Percentiles rank a stretch among this genome's conserved stretches.
Conservation (phyloP, 2,329 filamentous ascomycete genomes). For the Verticillium nubilum region DNA sequence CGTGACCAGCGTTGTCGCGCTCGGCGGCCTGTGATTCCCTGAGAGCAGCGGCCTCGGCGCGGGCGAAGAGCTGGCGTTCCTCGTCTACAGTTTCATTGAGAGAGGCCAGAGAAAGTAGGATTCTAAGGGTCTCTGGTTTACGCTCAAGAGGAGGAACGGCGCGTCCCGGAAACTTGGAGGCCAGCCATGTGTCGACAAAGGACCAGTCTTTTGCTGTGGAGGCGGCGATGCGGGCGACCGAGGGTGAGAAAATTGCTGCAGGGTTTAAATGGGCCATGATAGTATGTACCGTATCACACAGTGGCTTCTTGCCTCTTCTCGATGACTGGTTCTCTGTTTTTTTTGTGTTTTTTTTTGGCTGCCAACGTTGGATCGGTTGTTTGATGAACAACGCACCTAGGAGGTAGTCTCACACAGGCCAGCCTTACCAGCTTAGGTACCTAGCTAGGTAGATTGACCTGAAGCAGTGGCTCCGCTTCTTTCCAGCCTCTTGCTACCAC, state of each 20-base stretch:
- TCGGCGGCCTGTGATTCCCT: conserved; percentile 33
- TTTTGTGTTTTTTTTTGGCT: too few species aligned
- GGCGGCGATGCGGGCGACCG: conserved; percentile 66
- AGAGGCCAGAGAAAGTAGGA: conserved; percentile 66
- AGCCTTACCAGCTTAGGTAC: too few species aligned
- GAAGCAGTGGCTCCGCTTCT: too few species aligned
- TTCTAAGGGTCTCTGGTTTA: conserved; percentile 75
- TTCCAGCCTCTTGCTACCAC: too few species aligned
- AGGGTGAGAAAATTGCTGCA: conserved; percentile 61
- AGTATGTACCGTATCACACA: not conserved
- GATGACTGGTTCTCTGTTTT: too few species aligned
- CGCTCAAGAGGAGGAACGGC: conserved; percentile 73
- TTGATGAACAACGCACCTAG: too few species aligned
- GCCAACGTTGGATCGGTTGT: too few species aligned
- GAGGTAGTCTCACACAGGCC: too few species aligned
- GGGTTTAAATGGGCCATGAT: not conserved
- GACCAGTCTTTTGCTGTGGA: conserved; percentile 88
- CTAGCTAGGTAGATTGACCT: too few species aligned
- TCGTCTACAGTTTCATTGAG: conserved; percentile 76
- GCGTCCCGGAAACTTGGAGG: conserved; percentile 59
- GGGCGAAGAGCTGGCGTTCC: conserved; percentile 51
- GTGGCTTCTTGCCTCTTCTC: not conserved
- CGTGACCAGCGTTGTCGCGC: conserved; percentile 6
- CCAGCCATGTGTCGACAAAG: conserved; percentile 79
- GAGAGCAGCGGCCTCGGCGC: conserved; percentile 55